These are phyloP conservation scores for Yamadazyma pseudoaaseri DNA, from an alignment of 1,139 yeast species.

Conservation along the genomic window DNA sequence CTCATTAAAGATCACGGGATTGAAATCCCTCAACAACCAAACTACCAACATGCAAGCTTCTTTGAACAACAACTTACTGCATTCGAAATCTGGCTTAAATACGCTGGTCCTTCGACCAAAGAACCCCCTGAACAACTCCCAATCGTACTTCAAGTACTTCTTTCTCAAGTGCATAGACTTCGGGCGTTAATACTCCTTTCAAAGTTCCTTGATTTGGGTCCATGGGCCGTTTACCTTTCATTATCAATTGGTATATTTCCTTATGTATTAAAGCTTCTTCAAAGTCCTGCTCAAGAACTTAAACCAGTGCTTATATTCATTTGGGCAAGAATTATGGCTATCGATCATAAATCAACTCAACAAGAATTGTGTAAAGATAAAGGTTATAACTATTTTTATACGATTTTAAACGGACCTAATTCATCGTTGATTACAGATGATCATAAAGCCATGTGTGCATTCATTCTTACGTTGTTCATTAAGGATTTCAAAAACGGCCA, in stretches of 20 bases:
- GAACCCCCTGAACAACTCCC: slow-evolving; percentile 96
- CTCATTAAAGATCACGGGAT: slow-evolving; percentile 34
- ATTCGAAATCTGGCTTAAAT: slow-evolving; percentile 92
- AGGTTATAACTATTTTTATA: slow-evolving; percentile 84
- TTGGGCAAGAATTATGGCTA: slow-evolving; percentile 98
- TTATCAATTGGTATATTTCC: slow-evolving; percentile 95
- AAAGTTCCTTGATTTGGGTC: slow-evolving; percentile 88
- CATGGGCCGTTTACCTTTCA: slow-evolving; percentile 95
- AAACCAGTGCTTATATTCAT: slow-evolving; percentile 93
- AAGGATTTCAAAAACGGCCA: slow-evolving; percentile 81
- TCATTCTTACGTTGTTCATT: slow-evolving; percentile 80
- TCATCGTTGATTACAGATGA: slow-evolving; percentile 56
- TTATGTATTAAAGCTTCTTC: slow-evolving; percentile 83
- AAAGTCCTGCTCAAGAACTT: slow-evolving; percentile 93
- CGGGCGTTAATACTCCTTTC: slow-evolving; percentile 84
- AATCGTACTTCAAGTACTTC: slow-evolving; percentile 83
- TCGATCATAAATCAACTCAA: slow-evolving; percentile 86
- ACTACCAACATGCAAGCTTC: slow-evolving; percentile 86
- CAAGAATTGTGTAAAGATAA: slow-evolving; percentile 89
- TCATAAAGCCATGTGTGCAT: slow-evolving; percentile 95
- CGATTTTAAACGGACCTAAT: slow-evolving; percentile 51
- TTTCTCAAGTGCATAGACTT: slow-evolving; percentile 91
- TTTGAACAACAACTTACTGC: slow-evolving; percentile 96
- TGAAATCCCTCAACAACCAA: slow-evolving; percentile 10
- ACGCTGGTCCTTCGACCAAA: slow-evolving; percentile 74